Percentiles rank a stretch among this genome's conserved stretches.
phyloP scores from a whole-genome alignment of 2,329 filamentous ascomycete genomes.

The Keithomyces neogunnii region DNA sequence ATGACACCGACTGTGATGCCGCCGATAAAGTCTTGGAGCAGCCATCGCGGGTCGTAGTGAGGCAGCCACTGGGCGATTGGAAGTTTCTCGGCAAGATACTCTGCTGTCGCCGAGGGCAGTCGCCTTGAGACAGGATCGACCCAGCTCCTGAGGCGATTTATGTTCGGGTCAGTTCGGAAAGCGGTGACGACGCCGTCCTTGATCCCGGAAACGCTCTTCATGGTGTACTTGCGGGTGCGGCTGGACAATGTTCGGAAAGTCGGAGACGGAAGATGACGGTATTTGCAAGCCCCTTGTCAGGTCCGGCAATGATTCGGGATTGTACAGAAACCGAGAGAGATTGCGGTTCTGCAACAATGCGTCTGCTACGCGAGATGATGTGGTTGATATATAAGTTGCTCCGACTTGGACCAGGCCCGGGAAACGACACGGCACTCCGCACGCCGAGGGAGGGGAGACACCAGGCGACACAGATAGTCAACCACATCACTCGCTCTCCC shows the following conservation, averaged over 20 bases:
- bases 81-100: conserved; percentile 52
- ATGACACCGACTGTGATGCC: conserved; percentile 53
- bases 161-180: conserved; percentile 18
- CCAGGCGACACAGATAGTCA: not conserved
- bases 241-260: not conserved
- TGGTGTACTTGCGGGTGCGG: conserved; percentile 1
- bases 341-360: conserved; percentile 1
- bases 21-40: conserved; percentile 52
- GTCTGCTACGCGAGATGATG: not conserved
- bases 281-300: not conserved
- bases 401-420: not conserved
- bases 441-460: not conserved
- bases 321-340: not conserved
- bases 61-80: conserved; percentile 57
- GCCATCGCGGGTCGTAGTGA: conserved; percentile 51
- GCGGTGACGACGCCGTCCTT: conserved; percentile 12
- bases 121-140: conserved; percentile 13
- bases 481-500: not conserved
- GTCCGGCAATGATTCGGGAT: not conserved
- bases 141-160: conserved; percentile 17
- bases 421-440: no score
- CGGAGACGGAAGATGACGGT: not conserved
- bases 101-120: conserved; percentile 42
- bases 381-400: not conserved
- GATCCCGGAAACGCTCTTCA: conserved; percentile 12